Base-by-base conservation (phyloP, 2,329 filamentous ascomycete genomes). In the Metarhizium guizhouense region DNA sequence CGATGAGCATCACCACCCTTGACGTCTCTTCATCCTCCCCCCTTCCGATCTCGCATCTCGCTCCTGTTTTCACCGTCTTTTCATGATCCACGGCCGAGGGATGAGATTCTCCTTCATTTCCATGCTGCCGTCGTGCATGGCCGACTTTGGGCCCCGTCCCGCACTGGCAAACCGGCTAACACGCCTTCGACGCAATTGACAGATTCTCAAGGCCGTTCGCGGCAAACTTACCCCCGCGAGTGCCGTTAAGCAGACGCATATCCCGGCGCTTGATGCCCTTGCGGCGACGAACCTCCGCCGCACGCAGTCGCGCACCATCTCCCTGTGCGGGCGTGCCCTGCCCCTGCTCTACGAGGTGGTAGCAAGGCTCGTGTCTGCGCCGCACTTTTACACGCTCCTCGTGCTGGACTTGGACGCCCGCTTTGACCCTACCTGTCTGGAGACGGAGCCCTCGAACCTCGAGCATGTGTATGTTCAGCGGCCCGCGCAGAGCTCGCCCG, bases 301-400 rank as follows among this genome's bases (percentile, higher is more conserved):
- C 10, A 80, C 78, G 0, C 75, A 76, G 54, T 70, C 73, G 0
- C 66, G 74, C 0, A 71, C 74, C 1, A 64, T 85, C 14, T 72
- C 76, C 14, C 66, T 85, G 53, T 74, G 73, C 16, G 81, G 82
- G 1, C 76, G 79, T 11, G 69, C 76, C 57, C 70, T 82, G 13
- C 76, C 80, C 0, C 70, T 86, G 8, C 63, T 85, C 40, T 83
- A 85, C 69, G 71, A 75, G 54, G 67, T 86, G 3, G 65, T 82
- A 29, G 77, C 78, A 4, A 72, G 71, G 2, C 71, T 84, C 42
- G 68, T 84, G n/a, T 67, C 73, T 0, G 59, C 73, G 4, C 78
- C 79, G 10, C 68, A 76, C 52, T 60, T 63, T 36, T 77, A 80
- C 62, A 69, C 79, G 6, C 64, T 86, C 7, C 69, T 80, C 0